Conservation (phyloP, 2,329 filamentous ascomycete genomes). For the Hymenoscyphus albidus region DNA sequence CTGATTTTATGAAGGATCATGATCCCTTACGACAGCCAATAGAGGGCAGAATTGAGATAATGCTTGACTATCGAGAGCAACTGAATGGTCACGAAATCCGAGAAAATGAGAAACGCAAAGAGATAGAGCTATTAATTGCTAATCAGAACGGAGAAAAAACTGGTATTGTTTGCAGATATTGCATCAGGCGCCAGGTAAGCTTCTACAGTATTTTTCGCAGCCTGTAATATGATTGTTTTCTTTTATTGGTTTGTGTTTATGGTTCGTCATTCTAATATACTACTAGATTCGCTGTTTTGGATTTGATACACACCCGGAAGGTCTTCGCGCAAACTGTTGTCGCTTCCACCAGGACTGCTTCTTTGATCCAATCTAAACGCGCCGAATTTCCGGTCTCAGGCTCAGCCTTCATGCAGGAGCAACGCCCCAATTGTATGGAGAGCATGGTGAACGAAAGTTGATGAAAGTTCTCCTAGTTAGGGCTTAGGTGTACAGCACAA, state of each 20-base stretch:
- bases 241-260: neutral
- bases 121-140: too few relatives aligned
- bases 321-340: slow-evolving; percentile 69
- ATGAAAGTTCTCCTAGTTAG: too few relatives aligned
- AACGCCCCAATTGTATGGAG: slow-evolving; percentile 35
- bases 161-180: slow-evolving; percentile 58
- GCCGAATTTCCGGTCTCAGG: slow-evolving; percentile 33
- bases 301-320: slow-evolving; percentile 68
- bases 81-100: too few relatives aligned
- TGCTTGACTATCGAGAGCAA: too few relatives aligned
- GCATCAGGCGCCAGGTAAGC: slow-evolving; percentile 54
- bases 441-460: slow-evolving; percentile 36
- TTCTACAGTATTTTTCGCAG: neutral
- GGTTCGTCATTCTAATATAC: neutral
- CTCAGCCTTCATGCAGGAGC: slow-evolving; percentile 28
- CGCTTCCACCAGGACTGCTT: slow-evolving; percentile 74
- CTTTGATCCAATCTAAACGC: slow-evolving; percentile 64
- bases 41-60: too few relatives aligned
- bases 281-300: slow-evolving; percentile 70
- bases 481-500: too few relatives aligned
- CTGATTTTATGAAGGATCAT: too few relatives aligned
- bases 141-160: slow-evolving; percentile 45
- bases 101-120: too few relatives aligned
- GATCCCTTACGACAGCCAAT: too few relatives aligned
- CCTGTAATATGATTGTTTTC: neutral